Evolutionary conservation across 2,329 filamentous ascomycete genomes (phyloP), one percentile per base, ranked within the genome.

Genomic region (Monosporascus sp.): DNA sequence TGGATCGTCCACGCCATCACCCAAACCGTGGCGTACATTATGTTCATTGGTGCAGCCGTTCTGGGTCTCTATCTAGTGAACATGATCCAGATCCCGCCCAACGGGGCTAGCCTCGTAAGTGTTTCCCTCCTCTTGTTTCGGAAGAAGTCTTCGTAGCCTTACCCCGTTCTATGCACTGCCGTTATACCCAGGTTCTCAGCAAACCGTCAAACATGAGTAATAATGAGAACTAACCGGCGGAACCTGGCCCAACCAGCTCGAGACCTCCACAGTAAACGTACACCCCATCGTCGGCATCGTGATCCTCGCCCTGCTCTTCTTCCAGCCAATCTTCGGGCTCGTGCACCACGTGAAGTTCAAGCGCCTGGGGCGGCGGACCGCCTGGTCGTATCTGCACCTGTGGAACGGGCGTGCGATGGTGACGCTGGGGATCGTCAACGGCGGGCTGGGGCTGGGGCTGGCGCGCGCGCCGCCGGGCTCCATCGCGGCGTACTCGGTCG

Each of bases 261-360:
- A 62, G 14, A 61, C 64, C n/a, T 55, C 63, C 6, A 50, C 61
- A 4, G 62, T 64, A 36, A 74, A 72, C 56, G 69, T 67, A 45
- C 77, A 80, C 57, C 74, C 74, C 36, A 75, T 78, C 56, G 73
- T 79, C 55, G 77, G 77, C 31, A 62, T 78, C 49, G 64, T 76
- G 4, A 61, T 75, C 3, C 66, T 79, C 7, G 68, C 55, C 11
- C 51, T 66, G 1, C 62, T 79, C 5, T 54, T 73, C 56, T 52
- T 74, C 45, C 75, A 78, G 62, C 74, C 76, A 0, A 17, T 73
- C 2, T 61, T 76, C 2, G 77, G 76, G 2, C 58, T 66, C 41
- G 44, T 73, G 4, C 77, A 80, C 58, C 77, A 80, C 58, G 45
- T 57, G 1, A 58, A 63, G 17, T 78, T 73, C 65, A 73, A 72